Base-by-base conservation (phyloP, 2,329 filamentous ascomycete genomes). In the Emergomyces africanus region DNA sequence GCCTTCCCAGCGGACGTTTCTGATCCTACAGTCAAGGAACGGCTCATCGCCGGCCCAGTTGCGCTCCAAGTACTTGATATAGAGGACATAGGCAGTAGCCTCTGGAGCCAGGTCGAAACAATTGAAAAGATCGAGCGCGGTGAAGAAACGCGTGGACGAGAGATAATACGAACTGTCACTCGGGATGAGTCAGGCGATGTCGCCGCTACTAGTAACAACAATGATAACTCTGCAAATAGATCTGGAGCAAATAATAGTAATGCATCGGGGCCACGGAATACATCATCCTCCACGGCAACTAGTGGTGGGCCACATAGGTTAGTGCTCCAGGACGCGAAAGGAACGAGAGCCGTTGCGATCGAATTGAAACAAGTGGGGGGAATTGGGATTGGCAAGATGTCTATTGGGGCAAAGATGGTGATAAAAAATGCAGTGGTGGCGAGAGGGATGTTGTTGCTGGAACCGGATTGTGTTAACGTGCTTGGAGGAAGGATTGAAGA, bases 401-500 rank as follows among this genome's bases (percentile, higher is more conserved):
- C 78, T 54, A 91, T 97, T 61, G 94, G 94, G 1, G 81, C 85
- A 65, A 99, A 99, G 75, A 68, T 96, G 28, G 66, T 96, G 46
- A 72, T 99, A 54, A 83, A 78, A 64, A 78, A 83, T 63, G 79
- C 82, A 5, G 79, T 80, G 2, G 78, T 83, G 5, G 83, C 95
- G 5, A 80, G 92, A 59, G 94, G 90, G 0, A 81, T 88, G 55
- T 67, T 95, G n/a, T 74, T 97, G 72, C 76, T 99, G 23, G 86
- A 90, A 62, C 85, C 89, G 1, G 76, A 75, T 1, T 83, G 72
- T 59, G 85, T 84, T 58, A 79, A 82, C n/a, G 69, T 95, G 1
- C 73, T 96, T n/a, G 94, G 94, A 1, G 94, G 94, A 0, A 95
- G 89, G 74, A 81, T 97, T 50, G 90, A 96, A 58, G 78, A 77